These are phyloP conservation scores for Candida boidinii DNA, from an alignment of 805 yeast species.

Conservation along the genomic window DNA sequence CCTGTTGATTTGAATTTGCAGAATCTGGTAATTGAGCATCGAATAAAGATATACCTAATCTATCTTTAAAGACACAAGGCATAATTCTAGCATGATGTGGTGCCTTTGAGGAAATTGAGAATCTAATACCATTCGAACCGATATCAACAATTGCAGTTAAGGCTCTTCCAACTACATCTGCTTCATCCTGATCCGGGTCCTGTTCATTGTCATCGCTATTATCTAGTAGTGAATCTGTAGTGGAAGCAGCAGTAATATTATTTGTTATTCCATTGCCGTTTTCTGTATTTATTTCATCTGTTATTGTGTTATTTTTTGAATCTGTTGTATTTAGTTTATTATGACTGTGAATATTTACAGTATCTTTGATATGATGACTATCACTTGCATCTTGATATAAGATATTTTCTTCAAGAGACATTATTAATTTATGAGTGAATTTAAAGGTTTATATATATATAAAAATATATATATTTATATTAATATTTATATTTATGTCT, in stretches of 20 bases:
- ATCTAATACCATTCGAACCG: slow-evolving; percentile 69
- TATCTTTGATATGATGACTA: slow-evolving; percentile 19
- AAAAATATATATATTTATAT: not conserved
- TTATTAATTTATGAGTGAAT: slow-evolving; percentile 2
- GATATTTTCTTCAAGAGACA: slow-evolving; percentile 22
- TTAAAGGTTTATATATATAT: not conserved
- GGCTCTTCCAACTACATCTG: slow-evolving; percentile 49
- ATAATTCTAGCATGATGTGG: slow-evolving; percentile 64
- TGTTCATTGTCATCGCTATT: not conserved
- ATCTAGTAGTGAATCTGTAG: not conserved
- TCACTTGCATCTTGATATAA: slow-evolving; percentile 20
- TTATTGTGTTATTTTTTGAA: too few species aligned
- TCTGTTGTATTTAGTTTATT: slow-evolving; percentile 27
- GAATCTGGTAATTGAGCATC: slow-evolving; percentile 44
- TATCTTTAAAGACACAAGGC: slow-evolving; percentile 72
- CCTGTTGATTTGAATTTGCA: slow-evolving; percentile 12
- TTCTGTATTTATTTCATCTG: too few species aligned
- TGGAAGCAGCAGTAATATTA: not conserved
- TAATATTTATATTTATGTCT: too few species aligned
- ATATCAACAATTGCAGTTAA: slow-evolving; percentile 64
- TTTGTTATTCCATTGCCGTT: too few species aligned
- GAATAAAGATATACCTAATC: slow-evolving; percentile 61
- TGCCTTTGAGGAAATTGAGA: slow-evolving; percentile 62
- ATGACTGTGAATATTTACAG: slow-evolving; percentile 8
- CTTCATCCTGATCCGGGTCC: slow-evolving; percentile 30